A percentile compares a stretch with the other conserved stretches of the same genome.
Conservation (phyloP, 2,329 filamentous ascomycete genomes). For the Stromatinia cepivora region DNA sequence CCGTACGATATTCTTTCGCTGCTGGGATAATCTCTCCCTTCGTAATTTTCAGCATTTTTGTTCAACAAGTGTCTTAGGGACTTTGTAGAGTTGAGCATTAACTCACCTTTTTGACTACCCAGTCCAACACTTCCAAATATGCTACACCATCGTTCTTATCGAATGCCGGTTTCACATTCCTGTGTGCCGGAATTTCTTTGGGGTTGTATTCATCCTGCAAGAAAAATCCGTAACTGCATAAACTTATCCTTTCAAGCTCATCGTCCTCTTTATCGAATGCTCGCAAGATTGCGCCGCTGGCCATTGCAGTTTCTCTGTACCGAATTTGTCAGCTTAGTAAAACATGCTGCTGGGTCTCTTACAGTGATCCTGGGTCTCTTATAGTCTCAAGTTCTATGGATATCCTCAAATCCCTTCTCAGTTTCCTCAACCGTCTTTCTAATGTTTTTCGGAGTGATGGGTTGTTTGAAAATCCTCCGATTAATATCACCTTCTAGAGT, state of each 20-base stretch:
- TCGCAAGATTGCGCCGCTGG: constrained; percentile 1
- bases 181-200: neutral
- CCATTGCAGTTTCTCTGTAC: constrained; percentile 19
- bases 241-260: neutral
- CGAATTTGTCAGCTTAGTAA: neutral
- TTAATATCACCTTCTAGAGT: neutral
- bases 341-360: neutral
- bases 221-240: constrained; percentile 16
- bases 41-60: neutral
- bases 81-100: neutral
- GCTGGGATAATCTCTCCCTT: constrained; percentile 11
- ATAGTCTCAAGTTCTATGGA: neutral
- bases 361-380: neutral
- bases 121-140: constrained; percentile 9
- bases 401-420: neutral
- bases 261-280: constrained; percentile 2
- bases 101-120: constrained; percentile 14
- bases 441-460: constrained; percentile 4
- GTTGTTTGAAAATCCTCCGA: constrained; percentile 16
- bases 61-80: neutral
- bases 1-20: constrained; percentile 6
- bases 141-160: neutral
- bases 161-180: neutral
- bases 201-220: constrained; percentile 4
- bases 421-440: neutral